phyloP scores from a whole-genome alignment of 352 stramenopile genomes.

The Elongisporangium prolatum region DNA sequence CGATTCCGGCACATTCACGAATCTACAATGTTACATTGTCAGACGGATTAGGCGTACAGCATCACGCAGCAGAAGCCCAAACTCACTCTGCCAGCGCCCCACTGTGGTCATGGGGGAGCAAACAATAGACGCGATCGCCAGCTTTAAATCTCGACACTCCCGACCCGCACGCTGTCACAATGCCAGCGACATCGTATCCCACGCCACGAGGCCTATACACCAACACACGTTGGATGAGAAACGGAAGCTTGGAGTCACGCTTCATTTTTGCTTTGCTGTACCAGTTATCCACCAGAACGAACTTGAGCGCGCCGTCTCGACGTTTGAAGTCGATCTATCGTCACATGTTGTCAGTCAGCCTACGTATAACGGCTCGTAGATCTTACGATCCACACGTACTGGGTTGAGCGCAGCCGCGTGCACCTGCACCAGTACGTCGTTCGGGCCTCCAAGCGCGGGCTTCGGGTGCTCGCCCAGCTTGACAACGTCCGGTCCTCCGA shows the following conservation, averaged over 20 bases:
- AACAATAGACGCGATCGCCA: slow-evolving; percentile 38
- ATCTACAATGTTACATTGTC: slow-evolving; percentile 8
- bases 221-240: not conserved
- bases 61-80: not conserved
- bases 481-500: slow-evolving; percentile 29
- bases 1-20: slow-evolving; percentile 25
- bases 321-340: slow-evolving; percentile 50
- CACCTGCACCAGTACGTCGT: slow-evolving; percentile 36
- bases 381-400: slow-evolving; percentile 9
- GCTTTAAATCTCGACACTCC: slow-evolving; percentile 36
- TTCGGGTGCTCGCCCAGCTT: slow-evolving; percentile 29
- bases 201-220: slow-evolving; percentile 29
- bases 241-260: not conserved
- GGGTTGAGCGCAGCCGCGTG: slow-evolving; percentile 36
- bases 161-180: slow-evolving; percentile 26
- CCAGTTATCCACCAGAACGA: slow-evolving; percentile 22
- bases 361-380: not conserved
- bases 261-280: not conserved
- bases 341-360: not conserved
- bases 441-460: slow-evolving; percentile 18
- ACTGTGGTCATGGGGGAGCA: slow-evolving; percentile 34
- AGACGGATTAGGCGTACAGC: not conserved
- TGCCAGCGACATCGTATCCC: slow-evolving; percentile 40
- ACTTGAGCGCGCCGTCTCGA: slow-evolving; percentile 35
- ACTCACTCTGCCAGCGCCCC: slow-evolving; percentile 38